Evolutionary conservation across 352 stramenopile genomes (phyloP), one percentile per base, ranked within the genome.

Genomic region (Pythium coloratum): DNA sequence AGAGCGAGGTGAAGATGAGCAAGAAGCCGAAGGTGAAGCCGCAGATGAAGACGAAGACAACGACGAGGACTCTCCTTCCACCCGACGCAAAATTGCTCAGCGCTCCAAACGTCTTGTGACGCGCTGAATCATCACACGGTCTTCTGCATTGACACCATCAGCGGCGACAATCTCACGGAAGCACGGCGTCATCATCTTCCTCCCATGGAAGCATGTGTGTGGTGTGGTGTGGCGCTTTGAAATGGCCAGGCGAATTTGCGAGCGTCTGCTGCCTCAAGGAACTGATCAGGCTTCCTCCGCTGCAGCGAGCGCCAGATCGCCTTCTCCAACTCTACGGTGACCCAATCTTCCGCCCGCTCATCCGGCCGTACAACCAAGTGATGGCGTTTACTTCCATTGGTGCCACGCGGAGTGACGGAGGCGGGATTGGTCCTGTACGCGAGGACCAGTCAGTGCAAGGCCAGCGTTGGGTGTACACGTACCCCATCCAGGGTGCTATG

Each of bases 291-390:
- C 38, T 46, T 13, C 38, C 38, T 46, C 38, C 46, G 13, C 59
- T 65, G 10, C 16, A n/a, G 16, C 46, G 32, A 51, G 59, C 59
- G 0, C 46, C 59, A 0, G 18, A 20, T 9, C n/a, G 20, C 30
- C 34, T 65, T 30, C 46, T 33, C 2, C n/a, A 50, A 24, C 33
- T n/a, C 6, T 58, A 38, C n/a, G 12, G 33, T 3, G 47, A 65
- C 47, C n/a, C 46, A 60, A 28, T 60, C 12, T 67, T 67, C 28
- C 38, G 60, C 0, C 51, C 1, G 33, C 6, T 18, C 0, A 54
- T 67, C 42, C 50, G 60, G 0, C 10, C 13, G 26, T 67, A 67
- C 60, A 67, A 66, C 47, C 28, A 38, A 6, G 1, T 58, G 30
- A 51, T 58, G 5, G 30, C 59, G 13, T 53, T 64, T n/a, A 60